These are phyloP conservation scores for Pezicula radicicola DNA, from an alignment of 2,329 filamentous ascomycete genomes.

Conservation along the genomic window DNA sequence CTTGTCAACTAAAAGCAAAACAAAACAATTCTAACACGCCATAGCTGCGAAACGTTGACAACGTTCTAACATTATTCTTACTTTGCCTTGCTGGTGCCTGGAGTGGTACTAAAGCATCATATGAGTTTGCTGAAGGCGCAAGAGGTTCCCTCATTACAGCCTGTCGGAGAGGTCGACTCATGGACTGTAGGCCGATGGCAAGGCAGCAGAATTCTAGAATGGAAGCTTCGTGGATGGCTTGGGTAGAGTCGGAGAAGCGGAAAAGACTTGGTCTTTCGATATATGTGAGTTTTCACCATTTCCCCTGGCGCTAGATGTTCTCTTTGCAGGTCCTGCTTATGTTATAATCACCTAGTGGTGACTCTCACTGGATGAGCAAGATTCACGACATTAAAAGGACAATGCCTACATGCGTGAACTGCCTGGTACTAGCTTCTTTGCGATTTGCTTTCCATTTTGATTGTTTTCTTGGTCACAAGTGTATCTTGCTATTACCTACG, in stretches of 20 bases:
- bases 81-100: conserved; percentile 24
- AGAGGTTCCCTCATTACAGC: conserved; percentile 23
- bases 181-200: conserved; percentile 21
- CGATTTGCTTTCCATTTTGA: too few relatives aligned
- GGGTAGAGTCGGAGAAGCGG: conserved; percentile 26
- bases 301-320: neutral
- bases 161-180: conserved; percentile 18
- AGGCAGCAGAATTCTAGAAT: conserved; percentile 12
- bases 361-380: too few relatives aligned
- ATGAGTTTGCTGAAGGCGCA: conserved; percentile 25
- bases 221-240: conserved; percentile 22
- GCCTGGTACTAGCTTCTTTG: too few relatives aligned
- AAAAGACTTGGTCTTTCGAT: conserved; percentile 24
- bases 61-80: conserved; percentile 24
- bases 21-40: conserved; percentile 3
- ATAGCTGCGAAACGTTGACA: conserved; percentile 21
- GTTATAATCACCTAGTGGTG: too few relatives aligned
- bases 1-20: too few relatives aligned
- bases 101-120: conserved; percentile 24
- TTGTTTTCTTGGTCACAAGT: too few relatives aligned
- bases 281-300: conserved; percentile 16
- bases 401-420: too few relatives aligned
- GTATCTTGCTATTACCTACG: too few relatives aligned
- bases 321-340: too few relatives aligned
- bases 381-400: too few relatives aligned